phyloP scores from a whole-genome alignment of 2,329 filamentous ascomycete species.

The Hypoxylon sp. region DNA sequence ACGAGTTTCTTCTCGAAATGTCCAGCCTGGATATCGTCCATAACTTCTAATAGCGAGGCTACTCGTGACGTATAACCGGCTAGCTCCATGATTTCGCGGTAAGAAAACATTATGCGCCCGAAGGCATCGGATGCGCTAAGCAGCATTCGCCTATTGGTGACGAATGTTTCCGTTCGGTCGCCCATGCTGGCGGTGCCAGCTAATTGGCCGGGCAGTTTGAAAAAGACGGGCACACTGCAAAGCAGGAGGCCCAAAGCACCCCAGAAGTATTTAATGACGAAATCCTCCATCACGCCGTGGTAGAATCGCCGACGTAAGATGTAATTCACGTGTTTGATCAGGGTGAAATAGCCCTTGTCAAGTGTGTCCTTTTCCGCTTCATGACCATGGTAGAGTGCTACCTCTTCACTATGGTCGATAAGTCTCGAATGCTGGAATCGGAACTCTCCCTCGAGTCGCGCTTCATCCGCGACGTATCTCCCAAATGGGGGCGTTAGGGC shows the following conservation, averaged over 20 bases:
- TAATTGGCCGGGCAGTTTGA: slow-evolving; percentile 84
- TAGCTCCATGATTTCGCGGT: slow-evolving; percentile 96
- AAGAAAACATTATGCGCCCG: slow-evolving; percentile 96
- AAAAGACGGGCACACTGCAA: slow-evolving; percentile 95
- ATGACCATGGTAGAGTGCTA: slow-evolving; percentile 92
- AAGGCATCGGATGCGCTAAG: slow-evolving; percentile 96
- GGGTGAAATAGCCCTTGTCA: slow-evolving; percentile 98
- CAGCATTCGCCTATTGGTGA: slow-evolving; percentile 93
- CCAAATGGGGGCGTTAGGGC: slow-evolving; percentile 95
- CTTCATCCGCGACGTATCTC: slow-evolving; percentile 97
- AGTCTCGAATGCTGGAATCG: slow-evolving; percentile 93
- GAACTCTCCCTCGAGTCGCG: slow-evolving; percentile 94
- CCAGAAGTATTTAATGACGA: slow-evolving; percentile 99
- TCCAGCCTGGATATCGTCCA: slow-evolving; percentile 91
- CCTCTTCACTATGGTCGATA: slow-evolving; percentile 96
- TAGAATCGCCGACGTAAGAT: slow-evolving; percentile 92
- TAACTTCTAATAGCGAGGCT: slow-evolving; percentile 89
- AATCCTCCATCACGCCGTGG: slow-evolving; percentile 99
- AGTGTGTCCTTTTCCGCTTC: slow-evolving; percentile 95
- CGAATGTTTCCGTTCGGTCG: slow-evolving; percentile 81
- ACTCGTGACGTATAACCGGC: slow-evolving; percentile 96
- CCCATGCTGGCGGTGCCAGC: slow-evolving; percentile 73
- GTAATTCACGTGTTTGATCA: slow-evolving; percentile 99
- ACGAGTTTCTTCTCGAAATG: slow-evolving; percentile 98
- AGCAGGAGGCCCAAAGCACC: slow-evolving; percentile 91